These are phyloP conservation scores for Mitragyna speciosa DNA, from an alignment of 257 asterid species.

Conservation along the genomic window DNA sequence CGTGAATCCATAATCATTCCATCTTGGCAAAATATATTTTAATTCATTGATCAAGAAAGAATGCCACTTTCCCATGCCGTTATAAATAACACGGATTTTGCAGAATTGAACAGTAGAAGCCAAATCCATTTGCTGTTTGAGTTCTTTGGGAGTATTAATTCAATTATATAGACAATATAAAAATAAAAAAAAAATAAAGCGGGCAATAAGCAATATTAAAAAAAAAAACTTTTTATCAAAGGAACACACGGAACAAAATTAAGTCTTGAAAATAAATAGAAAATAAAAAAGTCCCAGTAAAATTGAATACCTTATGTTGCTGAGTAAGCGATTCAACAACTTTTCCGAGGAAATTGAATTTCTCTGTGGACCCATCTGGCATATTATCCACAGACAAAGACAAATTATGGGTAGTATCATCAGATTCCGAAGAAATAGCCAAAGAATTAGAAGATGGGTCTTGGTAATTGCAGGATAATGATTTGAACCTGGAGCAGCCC, in stretches of 20 bases:
- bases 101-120: neutral
- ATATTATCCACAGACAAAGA: conserved; percentile 24
- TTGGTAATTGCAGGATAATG: conserved; percentile 38
- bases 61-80: neutral
- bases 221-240: neutral
- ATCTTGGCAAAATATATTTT: neutral
- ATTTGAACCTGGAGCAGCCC: conserved; percentile 31
- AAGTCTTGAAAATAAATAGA: neutral
- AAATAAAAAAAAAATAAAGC: neutral
- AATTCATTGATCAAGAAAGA: neutral
- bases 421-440: conserved; percentile 15
- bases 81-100: neutral
- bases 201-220: neutral
- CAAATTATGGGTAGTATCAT: conserved; percentile 11
- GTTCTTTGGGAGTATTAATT: neutral
- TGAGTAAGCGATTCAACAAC: conserved; percentile 29
- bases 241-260: neutral
- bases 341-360: conserved; percentile 34
- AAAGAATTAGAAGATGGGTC: conserved; percentile 25
- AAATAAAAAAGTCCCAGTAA: neutral
- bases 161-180: neutral
- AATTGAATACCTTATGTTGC: conserved; percentile 47
- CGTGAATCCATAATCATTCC: neutral
- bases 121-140: neutral
- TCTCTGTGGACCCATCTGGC: conserved; percentile 33